These are phyloP conservation scores for Thymus mandschuricus DNA, from an alignment of 257 asterid genomes.

Conservation along the genomic window DNA sequence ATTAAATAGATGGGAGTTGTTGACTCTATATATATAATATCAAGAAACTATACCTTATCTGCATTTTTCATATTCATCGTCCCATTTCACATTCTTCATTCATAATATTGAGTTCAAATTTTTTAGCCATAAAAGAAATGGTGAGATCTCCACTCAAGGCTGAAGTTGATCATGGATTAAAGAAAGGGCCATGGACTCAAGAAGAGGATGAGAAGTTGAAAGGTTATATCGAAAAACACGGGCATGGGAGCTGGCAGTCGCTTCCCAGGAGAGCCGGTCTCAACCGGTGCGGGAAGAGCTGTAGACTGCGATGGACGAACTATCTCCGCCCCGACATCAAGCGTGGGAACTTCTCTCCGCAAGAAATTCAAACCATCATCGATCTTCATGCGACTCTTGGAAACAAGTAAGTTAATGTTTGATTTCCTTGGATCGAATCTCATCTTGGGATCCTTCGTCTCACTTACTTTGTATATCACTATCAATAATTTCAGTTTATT, in stretches of 20 bases:
- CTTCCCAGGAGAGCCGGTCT: constrained; percentile 46
- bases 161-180: constrained; percentile 31
- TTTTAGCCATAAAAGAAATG: constrained; percentile 26
- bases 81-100: not conserved
- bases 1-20: not conserved
- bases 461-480: too few relatives aligned
- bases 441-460: too few relatives aligned
- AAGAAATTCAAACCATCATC: constrained; percentile 48
- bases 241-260: constrained; percentile 47
- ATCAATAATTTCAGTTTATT: too few relatives aligned
- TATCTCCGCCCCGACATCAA: constrained; percentile 53
- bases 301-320: constrained; percentile 52
- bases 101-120: too few relatives aligned
- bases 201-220: constrained; percentile 48
- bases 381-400: constrained; percentile 48
- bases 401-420: constrained; percentile 34
- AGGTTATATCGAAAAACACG: constrained; percentile 33
- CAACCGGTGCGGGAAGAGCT: constrained; percentile 54
- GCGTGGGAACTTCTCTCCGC: constrained; percentile 44
- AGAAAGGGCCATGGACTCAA: constrained; percentile 55
- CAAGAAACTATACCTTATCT: not conserved
- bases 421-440: not conserved
- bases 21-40: not conserved
- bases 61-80: not conserved
- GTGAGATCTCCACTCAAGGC: constrained; percentile 33